These are phyloP conservation scores for Chaetoceros tenuissimus DNA, from an alignment of 108 stramenopile species.

Conservation along the genomic window DNA sequence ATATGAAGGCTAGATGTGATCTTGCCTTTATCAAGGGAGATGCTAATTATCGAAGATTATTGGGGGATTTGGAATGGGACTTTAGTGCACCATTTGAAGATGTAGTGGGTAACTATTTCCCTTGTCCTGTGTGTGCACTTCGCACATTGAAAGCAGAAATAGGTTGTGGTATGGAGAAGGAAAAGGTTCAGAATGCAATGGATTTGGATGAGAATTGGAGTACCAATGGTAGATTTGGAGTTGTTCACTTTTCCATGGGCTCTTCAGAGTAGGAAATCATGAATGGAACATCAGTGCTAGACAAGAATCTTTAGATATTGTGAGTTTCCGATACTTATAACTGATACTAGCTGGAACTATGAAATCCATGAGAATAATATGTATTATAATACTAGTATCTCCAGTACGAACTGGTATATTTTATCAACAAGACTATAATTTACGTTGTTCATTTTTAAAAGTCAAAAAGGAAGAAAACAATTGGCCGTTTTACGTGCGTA, in stretches of 20 bases:
- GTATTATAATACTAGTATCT: too few species aligned
- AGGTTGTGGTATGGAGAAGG: constrained; percentile 80
- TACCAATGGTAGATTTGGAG: constrained; percentile 84
- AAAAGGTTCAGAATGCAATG: constrained; percentile 58
- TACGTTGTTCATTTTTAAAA: too few species aligned
- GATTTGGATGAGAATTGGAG: constrained; percentile 69
- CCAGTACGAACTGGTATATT: too few species aligned
- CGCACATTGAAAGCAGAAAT: constrained; percentile 93
- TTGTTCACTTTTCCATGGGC: constrained; percentile 72
- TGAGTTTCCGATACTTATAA: too few species aligned
- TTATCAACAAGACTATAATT: too few species aligned
- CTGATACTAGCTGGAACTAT: too few species aligned
- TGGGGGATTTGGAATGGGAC: constrained; percentile 89
- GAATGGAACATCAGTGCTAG: too few species aligned
- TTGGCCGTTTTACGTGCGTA: too few species aligned
- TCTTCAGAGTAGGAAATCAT: constrained; percentile 6
- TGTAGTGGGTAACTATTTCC: constrained; percentile 87
- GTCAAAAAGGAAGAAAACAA: too few species aligned
- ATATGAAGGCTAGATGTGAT: constrained; percentile 56
- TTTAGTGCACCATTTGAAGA: constrained; percentile 78
- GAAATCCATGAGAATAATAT: too few species aligned
- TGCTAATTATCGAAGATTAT: constrained; percentile 90
- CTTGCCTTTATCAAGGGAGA: constrained; percentile 95
- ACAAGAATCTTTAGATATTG: too few species aligned
- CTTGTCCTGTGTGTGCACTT: constrained; percentile 84